These are phyloP conservation scores for Thielaviopsis ethacetica DNA, from an alignment of 2,329 filamentous ascomycete genomes.

Conservation along the genomic window DNA sequence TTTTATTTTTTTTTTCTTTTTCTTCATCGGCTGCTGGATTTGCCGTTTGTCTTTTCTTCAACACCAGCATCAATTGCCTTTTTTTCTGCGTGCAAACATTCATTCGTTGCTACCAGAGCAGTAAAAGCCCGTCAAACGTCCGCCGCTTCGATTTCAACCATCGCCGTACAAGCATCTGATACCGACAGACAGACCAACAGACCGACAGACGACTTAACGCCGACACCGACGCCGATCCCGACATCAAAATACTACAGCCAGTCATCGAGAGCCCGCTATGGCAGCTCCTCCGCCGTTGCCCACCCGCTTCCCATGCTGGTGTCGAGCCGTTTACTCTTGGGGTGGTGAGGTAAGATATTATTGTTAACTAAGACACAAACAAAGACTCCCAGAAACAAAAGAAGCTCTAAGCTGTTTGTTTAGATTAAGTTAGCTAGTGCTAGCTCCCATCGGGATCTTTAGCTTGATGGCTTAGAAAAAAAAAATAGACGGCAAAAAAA, in stretches of 20 bases:
- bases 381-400: background rate
- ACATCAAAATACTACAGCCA: background rate
- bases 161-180: background rate
- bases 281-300: constrained; percentile 46
- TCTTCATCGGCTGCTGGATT: background rate
- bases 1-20: background rate
- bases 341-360: constrained; percentile 53
- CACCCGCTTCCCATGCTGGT: constrained; percentile 77
- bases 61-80: background rate
- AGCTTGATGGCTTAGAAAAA: background rate
- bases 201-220: background rate
- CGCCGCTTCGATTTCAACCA: background rate
- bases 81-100: background rate
- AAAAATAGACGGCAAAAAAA: background rate
- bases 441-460: background rate
- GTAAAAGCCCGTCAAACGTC: background rate
- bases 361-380: background rate
- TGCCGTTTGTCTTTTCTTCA: background rate
- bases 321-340: constrained; percentile 82
- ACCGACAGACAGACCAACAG: no score
- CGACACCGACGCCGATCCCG: background rate
- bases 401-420: background rate
- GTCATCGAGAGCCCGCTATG: constrained; percentile 22
- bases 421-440: background rate
- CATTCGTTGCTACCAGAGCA: background rate